Percentiles rank a stretch among this genome's conserved stretches.
These are phyloP conservation scores for Ajuga chamaepitys DNA, from an alignment of 257 asterid species.

Conservation along the genomic window DNA sequence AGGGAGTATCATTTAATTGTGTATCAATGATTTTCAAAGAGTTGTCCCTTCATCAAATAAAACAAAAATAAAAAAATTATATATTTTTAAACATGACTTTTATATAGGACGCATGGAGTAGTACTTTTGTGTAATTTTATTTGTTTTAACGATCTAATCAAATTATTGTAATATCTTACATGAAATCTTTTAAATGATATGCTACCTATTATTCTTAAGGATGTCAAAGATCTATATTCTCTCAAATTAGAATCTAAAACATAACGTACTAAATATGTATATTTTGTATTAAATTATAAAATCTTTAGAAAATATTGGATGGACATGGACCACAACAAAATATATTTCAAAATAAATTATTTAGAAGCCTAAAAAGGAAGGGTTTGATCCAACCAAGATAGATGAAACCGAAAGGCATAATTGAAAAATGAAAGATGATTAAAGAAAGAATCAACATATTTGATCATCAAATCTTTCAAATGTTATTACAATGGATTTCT, in stretches of 20 bases:
- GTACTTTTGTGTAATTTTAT: background rate
- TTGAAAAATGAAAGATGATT: background rate
- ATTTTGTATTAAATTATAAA: constrained; percentile 11
- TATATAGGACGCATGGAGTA: too few species aligned
- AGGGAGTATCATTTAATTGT: too few species aligned
- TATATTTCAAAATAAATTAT: background rate
- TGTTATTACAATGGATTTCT: constrained; percentile 46
- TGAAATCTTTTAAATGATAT: too few species aligned
- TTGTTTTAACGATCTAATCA: background rate
- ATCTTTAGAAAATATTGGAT: constrained; percentile 24
- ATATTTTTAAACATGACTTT: too few species aligned
- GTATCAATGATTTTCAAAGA: too few species aligned
- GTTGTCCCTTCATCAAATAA: too few species aligned
- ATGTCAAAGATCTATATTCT: background rate
- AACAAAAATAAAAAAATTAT: too few species aligned
- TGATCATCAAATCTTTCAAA: constrained; percentile 33
- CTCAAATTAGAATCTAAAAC: background rate
- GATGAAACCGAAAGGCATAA: constrained; percentile 19
- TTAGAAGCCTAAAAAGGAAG: constrained; percentile 19
- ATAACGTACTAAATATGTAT: background rate
- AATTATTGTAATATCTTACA: too few species aligned
- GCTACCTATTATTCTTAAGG: background rate
- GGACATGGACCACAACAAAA: constrained; percentile 19
- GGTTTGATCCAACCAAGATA: constrained; percentile 20
- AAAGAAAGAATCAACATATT: constrained; percentile 5